Evolutionary conservation across 2,329 filamentous ascomycete species (phyloP).

Genomic region (Knufia fluminis): DNA sequence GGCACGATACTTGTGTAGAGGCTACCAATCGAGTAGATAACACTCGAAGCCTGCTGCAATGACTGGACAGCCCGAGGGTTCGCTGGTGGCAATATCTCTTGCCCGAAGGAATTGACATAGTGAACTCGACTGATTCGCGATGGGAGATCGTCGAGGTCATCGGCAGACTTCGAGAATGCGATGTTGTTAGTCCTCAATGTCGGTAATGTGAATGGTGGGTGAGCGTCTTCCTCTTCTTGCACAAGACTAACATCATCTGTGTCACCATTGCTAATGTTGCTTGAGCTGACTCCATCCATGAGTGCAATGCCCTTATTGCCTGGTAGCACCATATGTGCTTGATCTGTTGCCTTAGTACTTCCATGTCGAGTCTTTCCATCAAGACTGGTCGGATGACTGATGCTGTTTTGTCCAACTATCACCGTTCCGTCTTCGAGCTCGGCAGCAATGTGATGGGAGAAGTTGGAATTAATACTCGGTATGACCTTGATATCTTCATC

Average conservation of each 20-base stretch:
- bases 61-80: conserved; percentile 72
- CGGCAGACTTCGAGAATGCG: conserved; percentile 64
- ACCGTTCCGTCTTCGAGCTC: conserved; percentile 64
- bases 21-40: conserved; percentile 90
- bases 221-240: conserved; percentile 31
- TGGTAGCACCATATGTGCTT: not conserved
- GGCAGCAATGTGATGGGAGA: conserved; percentile 87
- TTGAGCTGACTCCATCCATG: not conserved
- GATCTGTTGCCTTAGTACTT: not conserved
- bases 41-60: conserved; percentile 52
- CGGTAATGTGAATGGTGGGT: conserved; percentile 58
- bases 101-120: conserved; percentile 99
- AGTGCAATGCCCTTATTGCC: not conserved
- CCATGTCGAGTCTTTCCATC: not conserved
- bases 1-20: conserved; percentile 86
- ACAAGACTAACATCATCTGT: not conserved
- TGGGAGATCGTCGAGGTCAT: conserved; percentile 70
- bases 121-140: conserved; percentile 72
- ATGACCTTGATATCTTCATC: conserved; percentile 63
- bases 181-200: conserved; percentile 74
- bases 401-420: conserved; percentile 87
- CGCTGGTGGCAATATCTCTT: conserved; percentile 77
- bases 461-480: conserved; percentile 88
- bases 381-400: conserved; percentile 62
- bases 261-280: not conserved